Base-by-base conservation (phyloP, 2,329 filamentous ascomycete genomes). In the Phialophora verrucosa region DNA sequence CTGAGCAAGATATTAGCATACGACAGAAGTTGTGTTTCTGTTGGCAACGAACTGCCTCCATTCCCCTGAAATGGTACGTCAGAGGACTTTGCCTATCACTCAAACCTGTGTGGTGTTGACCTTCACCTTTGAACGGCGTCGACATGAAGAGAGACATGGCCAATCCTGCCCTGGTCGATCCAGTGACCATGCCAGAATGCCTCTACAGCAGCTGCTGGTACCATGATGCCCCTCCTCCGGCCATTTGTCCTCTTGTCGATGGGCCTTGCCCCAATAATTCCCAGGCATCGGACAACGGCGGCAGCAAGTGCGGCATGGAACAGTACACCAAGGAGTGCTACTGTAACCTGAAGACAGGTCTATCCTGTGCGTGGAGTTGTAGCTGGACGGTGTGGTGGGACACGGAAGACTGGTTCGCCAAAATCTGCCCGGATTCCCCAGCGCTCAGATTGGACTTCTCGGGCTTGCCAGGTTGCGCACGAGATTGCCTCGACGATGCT, bases 291-390 rank as follows among this genome's bases (percentile, higher is more conserved):
- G 44, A 49, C 23, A 49, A 49, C 44, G 44, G 44, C 23, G 44
- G 44, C 44, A 49, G 44, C 44, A 49, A 20, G 23, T 49, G 44
- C n/a, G 44, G 44, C n/a, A 20, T 23, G 44, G 11, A 49, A 23
- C 44, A 49, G 44, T 49, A 49, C 23, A 49, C 44, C 25, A 51
- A 51, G 49, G n/a, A 51, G 49, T 51, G 49, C 25, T 51, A 51
- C 49, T 51, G 49, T n/a, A 51, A 51, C 49, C 49, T 51, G 20
- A 51, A 51, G 49, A 27, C 49, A 11, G 49, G 49, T 27, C 11
- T 51, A n/a, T 51, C 49, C 10, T 55, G 25, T 32, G 25, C 51
- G 25, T 29, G 23, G 23, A 55, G 51, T 32, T 55, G 51, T n/a
- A 29, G 20, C 27, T 31, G 51, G 27, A 29, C 17, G 25, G 14